Evolutionary conservation across 2,329 filamentous ascomycete species (phyloP).

Genomic region (Sordariomycetes sp.): DNA sequence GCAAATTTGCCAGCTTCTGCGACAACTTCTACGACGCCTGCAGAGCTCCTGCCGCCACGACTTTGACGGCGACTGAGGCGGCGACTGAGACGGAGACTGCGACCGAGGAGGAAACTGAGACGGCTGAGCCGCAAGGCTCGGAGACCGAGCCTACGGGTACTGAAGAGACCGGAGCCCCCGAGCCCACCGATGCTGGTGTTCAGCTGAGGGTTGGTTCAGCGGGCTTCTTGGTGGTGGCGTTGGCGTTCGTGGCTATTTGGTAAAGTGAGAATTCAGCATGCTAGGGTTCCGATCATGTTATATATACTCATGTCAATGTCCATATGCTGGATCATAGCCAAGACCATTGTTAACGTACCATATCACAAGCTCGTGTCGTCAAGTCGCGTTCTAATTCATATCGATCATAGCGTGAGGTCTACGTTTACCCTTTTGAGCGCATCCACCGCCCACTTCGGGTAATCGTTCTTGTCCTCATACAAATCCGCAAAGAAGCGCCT

Average conservation of each 20-base stretch:
- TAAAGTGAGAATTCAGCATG: no score
- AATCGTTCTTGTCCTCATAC: slow-evolving; percentile 54
- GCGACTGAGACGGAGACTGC: slow-evolving; percentile 5
- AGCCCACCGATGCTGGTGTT: not conserved
- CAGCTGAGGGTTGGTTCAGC: slow-evolving; percentile 10
- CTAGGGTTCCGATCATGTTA: no score
- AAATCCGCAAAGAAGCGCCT: slow-evolving; percentile 67
- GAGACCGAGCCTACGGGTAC: slow-evolving; percentile 10
- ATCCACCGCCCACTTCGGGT: slow-evolving; percentile 77
- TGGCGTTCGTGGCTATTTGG: slow-evolving; percentile 12
- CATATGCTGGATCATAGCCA: no score
- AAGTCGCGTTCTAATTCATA: no score
- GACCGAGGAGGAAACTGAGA: slow-evolving; percentile 1
- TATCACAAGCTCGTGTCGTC: not conserved
- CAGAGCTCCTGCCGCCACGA: slow-evolving; percentile 8
- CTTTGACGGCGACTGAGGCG: slow-evolving; percentile 7
- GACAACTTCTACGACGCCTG: slow-evolving; percentile 18
- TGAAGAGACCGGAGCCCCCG: not conserved
- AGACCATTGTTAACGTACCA: no score
- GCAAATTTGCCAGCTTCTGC: slow-evolving; percentile 18
- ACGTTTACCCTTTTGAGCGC: slow-evolving; percentile 74
- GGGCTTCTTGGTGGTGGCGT: slow-evolving; percentile 12
- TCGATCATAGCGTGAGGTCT: slow-evolving; percentile 36
- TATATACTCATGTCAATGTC: no score
- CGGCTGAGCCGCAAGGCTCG: no score